phyloP scores from a whole-genome alignment of 352 stramenopile species.

The Ophiocytium majus region DNA sequence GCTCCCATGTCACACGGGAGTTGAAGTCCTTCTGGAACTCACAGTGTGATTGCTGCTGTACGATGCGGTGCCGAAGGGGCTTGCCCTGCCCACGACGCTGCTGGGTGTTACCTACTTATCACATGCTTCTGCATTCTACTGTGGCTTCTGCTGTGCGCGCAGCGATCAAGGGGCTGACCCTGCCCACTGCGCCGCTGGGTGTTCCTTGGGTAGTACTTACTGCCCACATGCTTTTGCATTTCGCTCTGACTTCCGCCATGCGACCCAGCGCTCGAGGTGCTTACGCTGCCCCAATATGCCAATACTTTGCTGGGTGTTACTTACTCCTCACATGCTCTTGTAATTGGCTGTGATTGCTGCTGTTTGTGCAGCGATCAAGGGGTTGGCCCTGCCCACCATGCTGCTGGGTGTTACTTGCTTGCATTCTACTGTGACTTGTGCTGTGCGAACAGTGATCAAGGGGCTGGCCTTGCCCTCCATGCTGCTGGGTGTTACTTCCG shows the following conservation, averaged over 20 bases:
- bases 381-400: background rate
- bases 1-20: background rate
- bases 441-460: constrained; percentile 6
- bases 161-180: background rate
- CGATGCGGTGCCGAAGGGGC: no score
- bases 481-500: no score
- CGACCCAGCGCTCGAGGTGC: background rate
- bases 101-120: background rate
- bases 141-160: background rate
- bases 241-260: background rate
- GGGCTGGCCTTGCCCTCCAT: background rate
- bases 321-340: background rate
- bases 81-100: background rate
- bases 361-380: background rate
- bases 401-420: no score
- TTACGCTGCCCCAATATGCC: background rate
- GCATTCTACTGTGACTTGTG: no score
- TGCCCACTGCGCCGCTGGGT: background rate
- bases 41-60: no score
- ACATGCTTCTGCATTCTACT: background rate
- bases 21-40: no score
- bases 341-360: background rate
- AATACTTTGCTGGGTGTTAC: no score
- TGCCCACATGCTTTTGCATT: background rate
- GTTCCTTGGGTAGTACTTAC: no score